These are phyloP conservation scores for Parasarocladium wereldwijsianum DNA, from an alignment of 2,329 filamentous ascomycete genomes.

Conservation along the genomic window DNA sequence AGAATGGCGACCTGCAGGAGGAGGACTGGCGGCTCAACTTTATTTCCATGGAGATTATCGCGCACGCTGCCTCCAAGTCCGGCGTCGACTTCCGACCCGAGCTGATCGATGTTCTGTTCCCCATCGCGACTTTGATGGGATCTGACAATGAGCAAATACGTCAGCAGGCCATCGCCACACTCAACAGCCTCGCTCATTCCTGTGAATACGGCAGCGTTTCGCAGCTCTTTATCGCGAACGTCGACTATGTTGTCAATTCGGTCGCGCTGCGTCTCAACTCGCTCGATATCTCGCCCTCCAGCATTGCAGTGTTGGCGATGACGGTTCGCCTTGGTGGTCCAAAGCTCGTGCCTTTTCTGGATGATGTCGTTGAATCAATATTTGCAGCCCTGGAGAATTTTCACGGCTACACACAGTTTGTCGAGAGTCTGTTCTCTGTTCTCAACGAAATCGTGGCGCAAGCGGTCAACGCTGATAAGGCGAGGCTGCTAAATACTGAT, in stretches of 20 bases:
- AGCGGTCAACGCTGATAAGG: conserved; percentile 45
- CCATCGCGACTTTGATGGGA: conserved; percentile 76
- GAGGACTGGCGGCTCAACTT: conserved; percentile 61
- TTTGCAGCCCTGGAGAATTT: conserved; percentile 91
- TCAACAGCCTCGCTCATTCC: conserved; percentile 63
- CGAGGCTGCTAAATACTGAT: conserved; percentile 26
- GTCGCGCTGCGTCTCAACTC: conserved; percentile 80
- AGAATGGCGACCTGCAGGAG: conserved; percentile 31
- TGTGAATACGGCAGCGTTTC: conserved; percentile 65
- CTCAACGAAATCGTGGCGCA: conserved; percentile 73
- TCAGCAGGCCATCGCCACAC: conserved; percentile 65
- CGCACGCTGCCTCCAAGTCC: conserved; percentile 57
- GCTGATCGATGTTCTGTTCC: conserved; percentile 82
- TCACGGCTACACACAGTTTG: conserved; percentile 78
- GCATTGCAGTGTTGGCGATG: conserved; percentile 82
- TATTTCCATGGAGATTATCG: conserved; percentile 66
- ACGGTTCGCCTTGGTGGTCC: conserved; percentile 83
- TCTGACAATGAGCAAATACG: conserved; percentile 54
- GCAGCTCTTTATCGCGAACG: conserved; percentile 74
- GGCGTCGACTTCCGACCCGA: conserved; percentile 62
- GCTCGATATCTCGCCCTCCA: conserved; percentile 82
- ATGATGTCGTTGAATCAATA: conserved; percentile 81
- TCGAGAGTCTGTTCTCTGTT: conserved; percentile 73
- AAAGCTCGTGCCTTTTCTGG: conserved; percentile 68
- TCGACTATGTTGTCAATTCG: conserved; percentile 92